These are phyloP conservation scores for Diaporthe ampelina DNA, from an alignment of 2,329 filamentous ascomycete species.

Conservation along the genomic window DNA sequence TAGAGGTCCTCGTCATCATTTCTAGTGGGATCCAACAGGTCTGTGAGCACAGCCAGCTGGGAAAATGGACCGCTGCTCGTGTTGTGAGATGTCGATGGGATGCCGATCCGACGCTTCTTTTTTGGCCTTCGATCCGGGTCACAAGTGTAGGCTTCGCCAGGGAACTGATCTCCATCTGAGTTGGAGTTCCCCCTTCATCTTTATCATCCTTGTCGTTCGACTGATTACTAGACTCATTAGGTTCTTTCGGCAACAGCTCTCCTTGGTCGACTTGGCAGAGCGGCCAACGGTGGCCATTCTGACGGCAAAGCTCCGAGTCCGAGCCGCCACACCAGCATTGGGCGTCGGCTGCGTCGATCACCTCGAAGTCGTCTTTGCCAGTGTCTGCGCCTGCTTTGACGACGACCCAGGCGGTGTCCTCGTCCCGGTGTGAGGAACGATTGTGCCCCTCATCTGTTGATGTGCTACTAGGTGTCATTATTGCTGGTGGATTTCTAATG, in stretches of 20 bases:
- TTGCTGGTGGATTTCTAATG: neutral
- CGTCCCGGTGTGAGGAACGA: rapidly evolving
- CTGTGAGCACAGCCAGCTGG: neutral
- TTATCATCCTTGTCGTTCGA: too few relatives aligned
- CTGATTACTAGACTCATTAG: neutral
- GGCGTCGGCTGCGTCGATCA: neutral
- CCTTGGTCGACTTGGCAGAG: neutral
- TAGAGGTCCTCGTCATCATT: neutral
- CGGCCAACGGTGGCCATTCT: neutral
- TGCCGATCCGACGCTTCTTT: too few relatives aligned
- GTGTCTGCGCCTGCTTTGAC: neutral
- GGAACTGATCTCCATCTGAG: rapidly evolving
- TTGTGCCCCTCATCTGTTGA: neutral
- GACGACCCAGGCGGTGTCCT: neutral
- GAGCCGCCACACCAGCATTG: constrained; percentile 8
- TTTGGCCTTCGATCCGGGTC: too few relatives aligned
- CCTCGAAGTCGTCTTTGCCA: neutral
- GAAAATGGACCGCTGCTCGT: neutral
- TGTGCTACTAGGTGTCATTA: neutral
- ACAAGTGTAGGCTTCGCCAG: neutral
- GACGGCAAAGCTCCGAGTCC: neutral
- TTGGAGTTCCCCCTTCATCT: neutral
- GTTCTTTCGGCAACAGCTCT: neutral
- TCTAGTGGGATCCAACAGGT: neutral
- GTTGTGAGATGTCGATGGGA: neutral